Conservation (phyloP, 108 stramenopile genomes). For the Cylindrotheca fusiformis region DNA sequence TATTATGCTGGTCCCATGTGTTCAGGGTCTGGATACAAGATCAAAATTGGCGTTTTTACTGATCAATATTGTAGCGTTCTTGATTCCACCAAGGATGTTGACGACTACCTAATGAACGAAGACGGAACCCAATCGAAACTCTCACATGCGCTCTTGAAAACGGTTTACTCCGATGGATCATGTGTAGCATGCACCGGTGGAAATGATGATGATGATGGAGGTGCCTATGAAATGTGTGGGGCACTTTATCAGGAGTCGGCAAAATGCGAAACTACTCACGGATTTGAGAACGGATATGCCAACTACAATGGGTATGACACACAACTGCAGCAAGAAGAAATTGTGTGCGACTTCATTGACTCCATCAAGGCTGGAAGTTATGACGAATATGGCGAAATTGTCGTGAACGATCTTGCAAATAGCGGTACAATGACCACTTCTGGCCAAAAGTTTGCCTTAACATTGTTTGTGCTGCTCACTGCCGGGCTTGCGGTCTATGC, state of each 20-base stretch:
- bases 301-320: slow-evolving; percentile 53
- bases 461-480: slow-evolving; percentile 82
- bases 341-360: slow-evolving; percentile 68
- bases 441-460: slow-evolving; percentile 84
- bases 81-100: slow-evolving; percentile 61
- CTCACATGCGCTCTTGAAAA: slow-evolving; percentile 81
- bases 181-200: slow-evolving; percentile 67
- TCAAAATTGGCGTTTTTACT: slow-evolving; percentile 86
- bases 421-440: slow-evolving; percentile 54
- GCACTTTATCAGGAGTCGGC: slow-evolving; percentile 68
- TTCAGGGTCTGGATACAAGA: slow-evolving; percentile 63
- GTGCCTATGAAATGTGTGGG: slow-evolving; percentile 58
- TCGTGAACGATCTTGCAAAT: slow-evolving; percentile 35
- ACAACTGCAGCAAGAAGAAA: slow-evolving; percentile 64
- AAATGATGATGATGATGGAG: slow-evolving; percentile 32
- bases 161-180: slow-evolving; percentile 52
- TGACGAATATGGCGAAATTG: slow-evolving; percentile 51
- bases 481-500: slow-evolving; percentile 81
- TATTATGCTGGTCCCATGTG: slow-evolving; percentile 80
- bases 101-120: slow-evolving; percentile 60
- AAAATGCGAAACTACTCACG: slow-evolving; percentile 82
- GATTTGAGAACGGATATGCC: slow-evolving; percentile 57
- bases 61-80: slow-evolving; percentile 65
- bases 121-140: slow-evolving; percentile 58
- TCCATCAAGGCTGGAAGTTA: slow-evolving; percentile 54